Evolutionary conservation across 805 yeast species (phyloP), one percentile per base, ranked within the genome.

Genomic region (Ogataea pignaliae): DNA sequence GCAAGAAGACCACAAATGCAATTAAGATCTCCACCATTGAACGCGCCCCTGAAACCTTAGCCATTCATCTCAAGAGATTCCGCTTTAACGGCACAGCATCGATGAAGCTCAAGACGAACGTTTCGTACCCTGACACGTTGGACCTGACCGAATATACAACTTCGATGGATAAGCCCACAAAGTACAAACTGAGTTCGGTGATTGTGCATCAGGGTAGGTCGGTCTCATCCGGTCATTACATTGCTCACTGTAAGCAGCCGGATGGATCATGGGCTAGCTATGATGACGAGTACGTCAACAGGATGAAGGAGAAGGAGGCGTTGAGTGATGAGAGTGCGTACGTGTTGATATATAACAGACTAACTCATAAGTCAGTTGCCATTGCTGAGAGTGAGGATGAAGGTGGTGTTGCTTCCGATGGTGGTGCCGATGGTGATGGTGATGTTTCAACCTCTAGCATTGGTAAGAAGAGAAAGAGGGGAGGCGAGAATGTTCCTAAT

Each of bases 151-250:
- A 78, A 44, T 91, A 74, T 62, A 75, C 77, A 29, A 73, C 76
- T 7, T 60, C 61, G 37, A 56, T 60, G 62, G 63, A 55, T 15
- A 68, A 68, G 10, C 79, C 83, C 1, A 75, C 76, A 5, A 67
- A 70, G 32, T 93, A 93, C 65, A 84, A 82, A 60, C 73, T 93
- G 51, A 72, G 79, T 14, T 80, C 90, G 17, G 96, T 91, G 14
- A 86, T 91, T 47, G 91, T 89, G 4, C 99, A 93, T 60, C 96
- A 88, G 56, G 99, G 99, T 34, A 73, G 98, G 50, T 85, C 96
- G 1, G 82, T 90, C 12, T 81, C 89, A 37, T 82, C 93, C 3
- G 99, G 99, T 3, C 99, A 93, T 64, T 93, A 93, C 59, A 78
- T 89, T 46, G 86, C 96, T 1, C 88, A 87, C 60, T 87, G 96